Conservation (phyloP, 345 rosid genomes). For the Aquilaria yunnanensis region DNA sequence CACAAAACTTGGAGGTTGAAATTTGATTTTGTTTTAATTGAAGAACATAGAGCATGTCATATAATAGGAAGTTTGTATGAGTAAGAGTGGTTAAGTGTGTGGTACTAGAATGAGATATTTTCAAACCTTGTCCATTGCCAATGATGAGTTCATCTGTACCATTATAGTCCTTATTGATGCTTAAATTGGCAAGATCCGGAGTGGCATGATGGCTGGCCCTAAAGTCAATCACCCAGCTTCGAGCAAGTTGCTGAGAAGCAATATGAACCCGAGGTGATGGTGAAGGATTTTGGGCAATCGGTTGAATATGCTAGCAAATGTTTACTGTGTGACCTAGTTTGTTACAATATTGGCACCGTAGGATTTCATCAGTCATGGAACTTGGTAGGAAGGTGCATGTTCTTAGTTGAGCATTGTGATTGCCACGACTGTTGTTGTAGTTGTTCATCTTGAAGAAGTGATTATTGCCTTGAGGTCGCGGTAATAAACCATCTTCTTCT, state of each 20-base stretch:
- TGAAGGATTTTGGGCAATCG: too few species aligned
- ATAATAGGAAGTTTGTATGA: neutral
- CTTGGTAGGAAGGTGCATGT: neutral
- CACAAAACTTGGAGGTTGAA: too few species aligned
- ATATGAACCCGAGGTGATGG: too few species aligned
- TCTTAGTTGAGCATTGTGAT: neutral
- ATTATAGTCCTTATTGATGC: too few species aligned
- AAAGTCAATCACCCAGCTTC: neutral
- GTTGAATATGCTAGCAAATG: too few species aligned
- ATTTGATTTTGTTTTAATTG: too few species aligned
- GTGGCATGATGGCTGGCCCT: neutral
- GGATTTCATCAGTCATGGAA: neutral
- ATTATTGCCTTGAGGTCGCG: too few species aligned
- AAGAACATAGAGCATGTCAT: too few species aligned
- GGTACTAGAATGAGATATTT: neutral
- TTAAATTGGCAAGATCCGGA: too few species aligned
- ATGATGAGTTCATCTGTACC: neutral
- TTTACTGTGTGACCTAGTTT: neutral
- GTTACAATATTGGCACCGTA: neutral
- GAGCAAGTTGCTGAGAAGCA: too few species aligned
- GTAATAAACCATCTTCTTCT: too few species aligned
- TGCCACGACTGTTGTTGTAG: neutral
- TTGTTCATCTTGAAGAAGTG: neutral
- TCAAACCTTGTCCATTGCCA: neutral
- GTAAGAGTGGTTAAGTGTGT: neutral